Base-by-base conservation (phyloP, 2,329 filamentous ascomycete species). In the Colletotrichum sp. region DNA sequence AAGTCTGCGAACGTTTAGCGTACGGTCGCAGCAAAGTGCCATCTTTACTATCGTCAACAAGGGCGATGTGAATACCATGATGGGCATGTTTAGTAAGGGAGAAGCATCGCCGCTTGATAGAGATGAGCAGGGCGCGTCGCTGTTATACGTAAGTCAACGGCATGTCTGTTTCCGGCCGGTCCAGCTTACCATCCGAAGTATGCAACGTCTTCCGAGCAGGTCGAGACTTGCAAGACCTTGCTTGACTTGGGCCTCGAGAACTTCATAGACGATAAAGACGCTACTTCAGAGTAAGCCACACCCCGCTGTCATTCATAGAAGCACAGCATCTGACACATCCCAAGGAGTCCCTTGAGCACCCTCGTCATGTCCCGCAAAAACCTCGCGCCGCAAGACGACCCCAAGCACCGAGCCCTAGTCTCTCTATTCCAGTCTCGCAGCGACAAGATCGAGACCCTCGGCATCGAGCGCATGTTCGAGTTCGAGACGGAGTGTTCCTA, bases 281-380 rank as follows among this genome's bases (percentile, higher is more conserved):
- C 34, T 36, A 36, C 34, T 16, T 36, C 34, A 36, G 34, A 36
- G 34, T 36, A 36, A 36, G 34, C 34, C 13, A 7, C 34, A 36
- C 0, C 0, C 34, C 13, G 0, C 3, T 36, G 1, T 36, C 34
- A 15, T 36, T 36, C 34, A 15, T 13, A 36, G 0, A 36, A 36
- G 0, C 0, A 0, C 13, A 15, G 34, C 13, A 36, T 36, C 34
- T 36, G 13, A 36, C 0, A 0, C 6, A 36, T 36, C 13, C 13
- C 34, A 36, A 36, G 34, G 34, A 36, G 34, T 36, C 34, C 34
- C 34, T 15, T 36, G 10, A 36, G 34, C 34, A 36, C 34, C 13
- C 34, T 36, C 34, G 34, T 36, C 34, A 36, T 36, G 34, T 36
- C 34, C 13, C 34, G 13, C 34, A 36, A 36, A 0, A 36, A 15